Conservation (phyloP, 192 early-diverging fungal genomes). For the Coemansia sp. region DNA sequence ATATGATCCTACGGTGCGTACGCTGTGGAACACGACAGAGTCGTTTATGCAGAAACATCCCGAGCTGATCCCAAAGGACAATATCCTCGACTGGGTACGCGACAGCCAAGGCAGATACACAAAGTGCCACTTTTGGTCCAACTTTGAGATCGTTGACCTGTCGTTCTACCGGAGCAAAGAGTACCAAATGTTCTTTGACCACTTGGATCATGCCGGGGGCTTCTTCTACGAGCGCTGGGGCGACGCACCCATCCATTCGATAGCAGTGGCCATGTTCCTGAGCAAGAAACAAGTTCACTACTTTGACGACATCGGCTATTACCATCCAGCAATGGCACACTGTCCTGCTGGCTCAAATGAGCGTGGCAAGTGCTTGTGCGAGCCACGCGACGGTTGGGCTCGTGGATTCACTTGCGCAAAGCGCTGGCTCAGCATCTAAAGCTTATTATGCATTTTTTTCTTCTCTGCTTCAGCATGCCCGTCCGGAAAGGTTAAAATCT, state of each 20-base stretch:
- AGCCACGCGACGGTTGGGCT: slow-evolving; percentile 39
- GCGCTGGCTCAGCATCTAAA: slow-evolving; percentile 33
- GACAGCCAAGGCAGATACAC: slow-evolving; percentile 47
- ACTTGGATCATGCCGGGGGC: slow-evolving; percentile 71
- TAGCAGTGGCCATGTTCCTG: slow-evolving; percentile 56
- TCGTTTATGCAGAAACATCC: slow-evolving; percentile 57
- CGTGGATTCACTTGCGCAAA: slow-evolving; percentile 44
- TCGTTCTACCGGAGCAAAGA: slow-evolving; percentile 64
- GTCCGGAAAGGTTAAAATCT: not conserved
- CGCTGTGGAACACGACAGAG: slow-evolving; percentile 46
- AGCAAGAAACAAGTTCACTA: slow-evolving; percentile 60
- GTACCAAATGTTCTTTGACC: slow-evolving; percentile 66
- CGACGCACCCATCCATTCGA: slow-evolving; percentile 64
- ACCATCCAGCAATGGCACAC: slow-evolving; percentile 42
- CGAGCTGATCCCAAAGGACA: slow-evolving; percentile 53
- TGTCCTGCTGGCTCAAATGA: slow-evolving; percentile 50
- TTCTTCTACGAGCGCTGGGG: slow-evolving; percentile 84
- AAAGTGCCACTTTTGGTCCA: slow-evolving; percentile 74
- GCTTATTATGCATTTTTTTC: not conserved
- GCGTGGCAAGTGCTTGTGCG: slow-evolving; percentile 47
- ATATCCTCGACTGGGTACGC: slow-evolving; percentile 55
- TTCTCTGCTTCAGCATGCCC: not conserved
- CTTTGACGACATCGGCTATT: slow-evolving; percentile 74
- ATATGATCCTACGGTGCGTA: slow-evolving; percentile 58
- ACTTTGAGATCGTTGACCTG: slow-evolving; percentile 81